Percentiles rank a stretch among this genome's conserved stretches.
phyloP scores from a whole-genome alignment of 139 green algal species.

The Spirogloea muscicola region DNA sequence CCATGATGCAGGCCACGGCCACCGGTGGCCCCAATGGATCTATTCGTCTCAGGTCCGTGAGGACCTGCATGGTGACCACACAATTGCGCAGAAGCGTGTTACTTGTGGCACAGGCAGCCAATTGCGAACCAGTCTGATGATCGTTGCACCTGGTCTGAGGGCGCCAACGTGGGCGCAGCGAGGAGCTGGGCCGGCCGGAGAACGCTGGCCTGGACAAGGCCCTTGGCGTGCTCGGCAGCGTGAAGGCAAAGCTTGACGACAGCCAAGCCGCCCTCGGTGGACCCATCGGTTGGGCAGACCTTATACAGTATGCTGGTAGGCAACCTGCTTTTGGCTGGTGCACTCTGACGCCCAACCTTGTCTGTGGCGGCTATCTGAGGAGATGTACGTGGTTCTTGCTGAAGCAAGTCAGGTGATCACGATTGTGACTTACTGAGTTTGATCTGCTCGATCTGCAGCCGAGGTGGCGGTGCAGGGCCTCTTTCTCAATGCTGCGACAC shows the following conservation, averaged over 20 bases:
- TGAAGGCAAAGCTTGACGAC: slow-evolving; percentile 29
- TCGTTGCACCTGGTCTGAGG: too few relatives aligned
- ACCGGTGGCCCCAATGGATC: slow-evolving; percentile 39
- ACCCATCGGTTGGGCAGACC: slow-evolving; percentile 21
- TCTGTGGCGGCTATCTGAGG: too few relatives aligned
- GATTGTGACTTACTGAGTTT: background rate
- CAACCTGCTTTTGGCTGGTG: background rate
- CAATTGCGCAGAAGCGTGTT: too few relatives aligned
- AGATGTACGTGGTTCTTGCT: too few relatives aligned
- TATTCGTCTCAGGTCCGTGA: slow-evolving; percentile 30
- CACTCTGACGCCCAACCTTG: too few relatives aligned
- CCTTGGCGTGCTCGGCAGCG: slow-evolving; percentile 10
- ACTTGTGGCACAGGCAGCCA: too few relatives aligned
- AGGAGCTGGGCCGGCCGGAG: slow-evolving; percentile 33
- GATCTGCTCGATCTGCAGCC: slow-evolving; percentile 2
- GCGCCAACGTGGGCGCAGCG: too few relatives aligned
- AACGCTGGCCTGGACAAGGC: slow-evolving; percentile 31
- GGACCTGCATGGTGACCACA: too few relatives aligned
- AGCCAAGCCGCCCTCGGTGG: slow-evolving; percentile 26
- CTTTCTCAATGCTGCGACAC: slow-evolving; percentile 14
- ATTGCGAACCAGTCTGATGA: too few relatives aligned
- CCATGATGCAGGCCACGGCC: slow-evolving; percentile 15
- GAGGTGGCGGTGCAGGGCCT: slow-evolving; percentile 21
- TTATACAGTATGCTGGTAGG: slow-evolving; percentile 37
- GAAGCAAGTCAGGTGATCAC: background rate